Evolutionary conservation across 805 yeast genomes (phyloP).

Genomic region (Wickerhamomyces chambardii): DNA sequence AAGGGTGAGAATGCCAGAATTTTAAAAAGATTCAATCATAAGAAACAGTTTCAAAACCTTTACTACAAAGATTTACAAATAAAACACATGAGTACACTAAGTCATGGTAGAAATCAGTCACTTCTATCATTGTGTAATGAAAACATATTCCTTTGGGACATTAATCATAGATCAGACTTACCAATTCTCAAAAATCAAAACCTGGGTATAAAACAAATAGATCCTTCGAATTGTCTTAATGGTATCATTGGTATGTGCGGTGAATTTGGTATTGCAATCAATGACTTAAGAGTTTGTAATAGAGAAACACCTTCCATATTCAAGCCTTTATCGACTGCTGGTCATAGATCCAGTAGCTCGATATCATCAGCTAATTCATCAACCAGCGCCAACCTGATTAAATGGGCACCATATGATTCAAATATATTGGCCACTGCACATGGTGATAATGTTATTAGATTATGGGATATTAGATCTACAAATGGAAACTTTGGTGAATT

Average conservation of each 20-base stretch:
- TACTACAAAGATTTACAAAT: conserved; percentile 7
- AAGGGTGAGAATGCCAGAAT: conserved; percentile 53
- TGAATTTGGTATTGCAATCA: conserved; percentile 62
- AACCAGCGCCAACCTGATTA: conserved; percentile 32
- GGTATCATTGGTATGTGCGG: conserved; percentile 60
- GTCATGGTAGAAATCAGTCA: conserved; percentile 22
- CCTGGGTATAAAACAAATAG: conserved; percentile 42
- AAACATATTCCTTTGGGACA: conserved; percentile 71
- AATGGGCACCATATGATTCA: conserved; percentile 58
- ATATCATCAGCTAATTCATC: too few species aligned
- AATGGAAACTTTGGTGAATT: conserved; percentile 41
- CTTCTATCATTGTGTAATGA: conserved; percentile 60
- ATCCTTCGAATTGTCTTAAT: conserved; percentile 34
- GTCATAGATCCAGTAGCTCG: background rate
- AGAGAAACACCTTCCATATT: conserved; percentile 30
- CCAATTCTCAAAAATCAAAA: conserved; percentile 49
- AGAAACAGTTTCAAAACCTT: conserved; percentile 41
- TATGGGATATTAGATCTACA: conserved; percentile 76
- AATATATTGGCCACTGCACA: conserved; percentile 60
- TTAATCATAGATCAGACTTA: conserved; percentile 41
- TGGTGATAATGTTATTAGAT: conserved; percentile 41
- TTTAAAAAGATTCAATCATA: conserved; percentile 70
- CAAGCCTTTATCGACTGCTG: too few species aligned
- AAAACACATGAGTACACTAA: conserved; percentile 8
- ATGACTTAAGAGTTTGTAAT: conserved; percentile 48